phyloP scores from a whole-genome alignment of 106 monocot genomes.

The Narthecium ossifragum region DNA sequence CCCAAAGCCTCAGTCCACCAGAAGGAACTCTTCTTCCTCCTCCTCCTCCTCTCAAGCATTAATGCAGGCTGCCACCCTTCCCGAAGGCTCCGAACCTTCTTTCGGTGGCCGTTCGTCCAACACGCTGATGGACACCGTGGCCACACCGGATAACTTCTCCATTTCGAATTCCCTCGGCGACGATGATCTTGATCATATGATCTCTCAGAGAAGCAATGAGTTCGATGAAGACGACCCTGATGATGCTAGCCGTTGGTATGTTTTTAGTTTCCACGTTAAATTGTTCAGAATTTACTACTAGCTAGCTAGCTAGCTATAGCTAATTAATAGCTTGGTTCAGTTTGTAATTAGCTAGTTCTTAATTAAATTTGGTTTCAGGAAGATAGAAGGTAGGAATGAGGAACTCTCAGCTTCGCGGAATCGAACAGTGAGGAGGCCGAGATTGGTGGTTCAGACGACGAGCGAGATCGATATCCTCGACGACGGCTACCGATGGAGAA shows the following conservation, averaged over 20 bases:
- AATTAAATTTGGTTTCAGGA: conserved; percentile 22
- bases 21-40: conserved; percentile 36
- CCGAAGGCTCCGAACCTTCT: conserved; percentile 19
- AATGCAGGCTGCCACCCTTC: conserved; percentile 8
- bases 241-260: conserved; percentile 51
- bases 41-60: conserved; percentile 27
- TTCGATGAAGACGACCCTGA: conserved; percentile 40
- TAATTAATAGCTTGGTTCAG: too few relatives aligned
- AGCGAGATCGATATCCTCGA: conserved; percentile 65
- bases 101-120: conserved; percentile 2
- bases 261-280: not conserved
- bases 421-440: conserved; percentile 44
- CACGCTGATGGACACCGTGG: conserved; percentile 4
- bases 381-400: conserved; percentile 37
- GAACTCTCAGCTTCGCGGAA: conserved; percentile 26
- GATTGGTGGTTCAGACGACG: conserved; percentile 54
- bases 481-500: conserved; percentile 65
- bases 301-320: not conserved
- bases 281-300: not conserved
- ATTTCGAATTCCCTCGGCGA: conserved; percentile 49
- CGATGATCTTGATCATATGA: conserved; percentile 28
- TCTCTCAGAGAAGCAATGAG: conserved; percentile 22
- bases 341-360: not conserved
- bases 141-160: conserved; percentile 59
- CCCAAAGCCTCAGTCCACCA: conserved; percentile 46